Percentiles rank a stretch among this genome's conserved stretches.
These are phyloP conservation scores for Ricinus communis DNA, from an alignment of 345 rosid genomes.

Conservation along the genomic window DNA sequence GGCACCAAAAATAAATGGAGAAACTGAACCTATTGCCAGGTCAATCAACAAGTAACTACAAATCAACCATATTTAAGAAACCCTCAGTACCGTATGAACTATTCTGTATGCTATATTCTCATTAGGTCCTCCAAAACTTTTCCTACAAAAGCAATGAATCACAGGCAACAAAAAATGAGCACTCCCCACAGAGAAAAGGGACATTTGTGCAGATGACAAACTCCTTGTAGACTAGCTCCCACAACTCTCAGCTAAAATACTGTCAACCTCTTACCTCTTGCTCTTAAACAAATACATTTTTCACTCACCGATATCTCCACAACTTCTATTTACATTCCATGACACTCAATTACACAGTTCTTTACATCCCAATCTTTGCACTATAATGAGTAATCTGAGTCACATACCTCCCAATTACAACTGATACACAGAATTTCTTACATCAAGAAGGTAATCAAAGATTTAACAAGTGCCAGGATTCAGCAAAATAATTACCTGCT, in stretches of 20 bases:
- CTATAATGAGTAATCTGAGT: too few relatives aligned
- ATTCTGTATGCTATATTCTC: background rate
- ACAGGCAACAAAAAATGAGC: background rate
- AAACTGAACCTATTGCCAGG: background rate
- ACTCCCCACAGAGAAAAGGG: background rate
- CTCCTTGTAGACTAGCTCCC: background rate
- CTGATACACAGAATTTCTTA: background rate
- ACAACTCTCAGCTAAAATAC: background rate
- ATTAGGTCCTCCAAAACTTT: background rate
- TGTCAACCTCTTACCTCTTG: background rate
- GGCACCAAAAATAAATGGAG: background rate
- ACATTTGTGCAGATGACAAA: background rate
- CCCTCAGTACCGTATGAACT: too few relatives aligned
- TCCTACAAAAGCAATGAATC: background rate
- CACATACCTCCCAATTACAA: background rate
- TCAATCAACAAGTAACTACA: background rate
- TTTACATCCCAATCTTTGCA: background rate
- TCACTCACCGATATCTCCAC: background rate
- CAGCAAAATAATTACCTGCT: constrained; percentile 58
- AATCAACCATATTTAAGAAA: background rate
- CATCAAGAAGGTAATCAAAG: background rate
- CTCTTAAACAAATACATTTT: constrained; percentile 1
- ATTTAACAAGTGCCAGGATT: background rate
- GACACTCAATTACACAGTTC: background rate
- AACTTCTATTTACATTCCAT: background rate